Evolutionary conservation across 192 early-diverging fungal genomes (phyloP).

Genomic region (Dissophora ornata): DNA sequence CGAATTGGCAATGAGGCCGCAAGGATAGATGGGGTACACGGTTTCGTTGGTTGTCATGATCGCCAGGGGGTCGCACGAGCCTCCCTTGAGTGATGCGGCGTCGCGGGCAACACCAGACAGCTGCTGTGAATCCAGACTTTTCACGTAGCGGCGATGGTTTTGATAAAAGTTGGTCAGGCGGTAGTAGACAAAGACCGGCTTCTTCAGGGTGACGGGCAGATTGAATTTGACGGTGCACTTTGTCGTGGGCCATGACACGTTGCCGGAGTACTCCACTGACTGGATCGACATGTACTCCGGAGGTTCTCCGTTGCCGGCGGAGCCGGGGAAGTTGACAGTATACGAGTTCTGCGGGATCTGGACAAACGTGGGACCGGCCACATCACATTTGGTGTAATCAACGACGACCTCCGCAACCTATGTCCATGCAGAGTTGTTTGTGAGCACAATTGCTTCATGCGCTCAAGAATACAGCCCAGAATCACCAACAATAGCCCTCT

Average conservation of each 20-base stretch:
- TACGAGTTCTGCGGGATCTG: slow-evolving; percentile 14
- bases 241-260: slow-evolving; percentile 11
- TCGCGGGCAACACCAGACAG: slow-evolving; percentile 73
- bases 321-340: slow-evolving; percentile 29
- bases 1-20: slow-evolving; percentile 98
- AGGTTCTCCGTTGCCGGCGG: slow-evolving; percentile 12
- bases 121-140: slow-evolving; percentile 87
- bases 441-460: slow-evolving; percentile 11
- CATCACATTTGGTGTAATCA: slow-evolving; percentile 92
- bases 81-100: slow-evolving; percentile 54
- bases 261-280: background rate
- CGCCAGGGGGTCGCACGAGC: slow-evolving; percentile 71
- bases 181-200: slow-evolving; percentile 94
- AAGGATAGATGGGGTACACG: slow-evolving; percentile 83
- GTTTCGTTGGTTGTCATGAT: slow-evolving; percentile 41
- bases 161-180: slow-evolving; percentile 98
- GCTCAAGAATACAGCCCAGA: background rate
- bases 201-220: slow-evolving; percentile 71
- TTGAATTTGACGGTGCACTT: slow-evolving; percentile 82
- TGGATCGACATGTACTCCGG: slow-evolving; percentile 32
- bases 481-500: slow-evolving; percentile 7
- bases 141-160: slow-evolving; percentile 97
- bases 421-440: slow-evolving; percentile 4
- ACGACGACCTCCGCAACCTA: slow-evolving; percentile 88
- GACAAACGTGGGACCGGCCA: slow-evolving; percentile 15